These are phyloP conservation scores for Rostrohypoxylon terebratum DNA, from an alignment of 495 filamentous ascomycete species.

Conservation along the genomic window DNA sequence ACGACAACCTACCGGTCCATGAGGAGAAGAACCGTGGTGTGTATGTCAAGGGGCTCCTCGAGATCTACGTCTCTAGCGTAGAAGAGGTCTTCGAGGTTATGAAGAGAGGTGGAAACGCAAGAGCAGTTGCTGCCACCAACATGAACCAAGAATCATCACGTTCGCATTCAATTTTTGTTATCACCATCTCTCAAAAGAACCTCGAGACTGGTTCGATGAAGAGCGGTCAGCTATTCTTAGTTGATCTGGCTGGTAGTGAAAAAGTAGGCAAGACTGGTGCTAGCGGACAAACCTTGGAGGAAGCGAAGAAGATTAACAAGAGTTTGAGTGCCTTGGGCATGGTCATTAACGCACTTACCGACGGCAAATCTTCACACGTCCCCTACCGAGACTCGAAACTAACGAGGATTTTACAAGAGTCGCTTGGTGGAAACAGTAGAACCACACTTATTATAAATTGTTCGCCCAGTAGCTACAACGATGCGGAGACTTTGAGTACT, in stretches of 20 bases:
- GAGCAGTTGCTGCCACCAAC: conserved; percentile 97
- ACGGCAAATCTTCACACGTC: conserved; percentile 97
- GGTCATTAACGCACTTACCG: conserved; percentile 98
- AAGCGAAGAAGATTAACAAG: conserved; percentile 99
- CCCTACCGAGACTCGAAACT: conserved; percentile 99
- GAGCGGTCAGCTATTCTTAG: conserved; percentile 95
- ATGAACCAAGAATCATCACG: conserved; percentile 99
- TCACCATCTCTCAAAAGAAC: conserved; percentile 98
- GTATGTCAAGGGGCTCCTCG: conserved; percentile 94
- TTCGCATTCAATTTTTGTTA: conserved; percentile 98
- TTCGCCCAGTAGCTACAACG: conserved; percentile 98
- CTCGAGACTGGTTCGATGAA: conserved; percentile 96
- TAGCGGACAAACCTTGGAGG: conserved; percentile 96
- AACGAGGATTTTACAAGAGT: conserved; percentile 96
- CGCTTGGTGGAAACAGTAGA: conserved; percentile 93
- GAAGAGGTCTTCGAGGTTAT: conserved; percentile 98
- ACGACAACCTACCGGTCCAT: conserved; percentile 96
- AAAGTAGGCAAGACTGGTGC: conserved; percentile 99
- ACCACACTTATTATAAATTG: conserved; percentile 99
- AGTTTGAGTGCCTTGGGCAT: conserved; percentile 97
- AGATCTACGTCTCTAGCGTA: conserved; percentile 95
- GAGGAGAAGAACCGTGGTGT: conserved; percentile 97
- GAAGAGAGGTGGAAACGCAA: conserved; percentile 86
- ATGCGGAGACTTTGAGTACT: conserved; percentile 92
- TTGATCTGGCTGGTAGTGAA: conserved; percentile 97